Evolutionary conservation across 257 asterid genomes (phyloP).

Genomic region (Parsonsia alboflavescens): DNA sequence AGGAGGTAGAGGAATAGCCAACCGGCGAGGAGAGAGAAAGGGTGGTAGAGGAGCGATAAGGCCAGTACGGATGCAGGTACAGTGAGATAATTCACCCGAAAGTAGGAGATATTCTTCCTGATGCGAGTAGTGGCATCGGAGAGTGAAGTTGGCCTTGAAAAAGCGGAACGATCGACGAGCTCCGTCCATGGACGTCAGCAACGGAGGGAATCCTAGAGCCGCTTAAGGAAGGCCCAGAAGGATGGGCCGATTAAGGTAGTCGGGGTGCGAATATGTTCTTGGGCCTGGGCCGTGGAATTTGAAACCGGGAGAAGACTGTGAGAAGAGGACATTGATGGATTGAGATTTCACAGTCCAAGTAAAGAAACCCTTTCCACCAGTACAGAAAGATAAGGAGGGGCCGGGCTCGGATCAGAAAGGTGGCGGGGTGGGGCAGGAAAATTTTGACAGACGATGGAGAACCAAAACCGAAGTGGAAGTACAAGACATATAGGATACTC

Average conservation of each 20-base stretch:
- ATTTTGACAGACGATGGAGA: neutral
- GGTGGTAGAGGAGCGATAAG: slow-evolving; percentile 34
- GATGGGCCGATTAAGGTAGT: slow-evolving; percentile 7
- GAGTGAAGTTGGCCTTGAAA: slow-evolving; percentile 36
- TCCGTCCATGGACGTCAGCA: slow-evolving; percentile 41
- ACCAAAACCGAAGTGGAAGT: neutral
- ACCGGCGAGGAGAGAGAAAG: slow-evolving; percentile 37
- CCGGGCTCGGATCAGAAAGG: neutral
- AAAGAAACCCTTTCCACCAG: neutral
- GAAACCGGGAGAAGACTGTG: slow-evolving; percentile 19
- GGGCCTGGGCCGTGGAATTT: slow-evolving; percentile 6
- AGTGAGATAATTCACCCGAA: slow-evolving; percentile 36
- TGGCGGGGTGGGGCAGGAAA: neutral
- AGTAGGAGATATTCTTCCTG: slow-evolving; percentile 38
- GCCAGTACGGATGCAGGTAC: slow-evolving; percentile 26
- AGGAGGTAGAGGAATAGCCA: slow-evolving; percentile 43
- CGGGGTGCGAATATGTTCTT: neutral
- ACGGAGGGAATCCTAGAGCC: slow-evolving; percentile 27
- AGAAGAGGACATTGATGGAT: slow-evolving; percentile 22
- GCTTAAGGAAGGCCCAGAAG: slow-evolving; percentile 24
- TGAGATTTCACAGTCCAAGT: neutral
- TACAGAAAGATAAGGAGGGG: neutral
- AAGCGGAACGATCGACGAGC: slow-evolving; percentile 33
- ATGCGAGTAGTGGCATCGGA: slow-evolving; percentile 32
- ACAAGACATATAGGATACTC: neutral